Evolutionary conservation across 1,284 basidiomycete species (phyloP).

Genomic region (Cutaneotrichosporon cyanovorans): DNA sequence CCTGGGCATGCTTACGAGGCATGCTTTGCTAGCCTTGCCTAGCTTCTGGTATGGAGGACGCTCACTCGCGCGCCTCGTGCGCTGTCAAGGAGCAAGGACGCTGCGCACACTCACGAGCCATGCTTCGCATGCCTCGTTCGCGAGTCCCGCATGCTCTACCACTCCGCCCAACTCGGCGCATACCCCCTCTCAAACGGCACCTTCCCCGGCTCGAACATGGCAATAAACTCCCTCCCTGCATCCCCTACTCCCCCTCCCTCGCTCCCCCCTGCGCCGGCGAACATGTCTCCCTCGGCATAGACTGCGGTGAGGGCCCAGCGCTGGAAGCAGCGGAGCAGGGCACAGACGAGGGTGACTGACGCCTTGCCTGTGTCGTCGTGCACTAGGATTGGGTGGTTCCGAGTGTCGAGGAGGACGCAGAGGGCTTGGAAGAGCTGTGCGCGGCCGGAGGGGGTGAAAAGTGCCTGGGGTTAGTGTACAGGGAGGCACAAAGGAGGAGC

Average conservation of each 20-base stretch:
- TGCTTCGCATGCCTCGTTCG: no score
- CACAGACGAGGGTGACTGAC: conserved; percentile 31
- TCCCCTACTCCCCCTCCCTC: conserved; percentile 41
- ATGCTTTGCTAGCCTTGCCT: no score
- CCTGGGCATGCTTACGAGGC: no score
- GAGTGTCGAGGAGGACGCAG: conserved; percentile 28
- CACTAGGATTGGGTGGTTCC: conserved; percentile 38
- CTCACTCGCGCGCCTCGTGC: no score
- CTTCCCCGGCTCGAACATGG: conserved; percentile 35
- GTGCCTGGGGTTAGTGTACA: conserved; percentile 7
- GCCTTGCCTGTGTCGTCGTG: conserved; percentile 44
- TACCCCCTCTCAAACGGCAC: conserved; percentile 22
- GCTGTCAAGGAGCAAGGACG: no score
- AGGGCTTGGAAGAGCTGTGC: conserved; percentile 19
- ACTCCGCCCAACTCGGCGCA: conserved; percentile 28
- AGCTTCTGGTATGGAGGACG: no score
- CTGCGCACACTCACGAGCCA: no score
- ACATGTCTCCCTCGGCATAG: conserved; percentile 42
- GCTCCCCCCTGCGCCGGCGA: conserved; percentile 42
- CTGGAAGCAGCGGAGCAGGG: conserved; percentile 35
- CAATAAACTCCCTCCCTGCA: conserved; percentile 41
- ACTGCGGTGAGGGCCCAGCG: conserved; percentile 39
- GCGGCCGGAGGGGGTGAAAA: conserved; percentile 23
- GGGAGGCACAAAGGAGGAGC: neutral
- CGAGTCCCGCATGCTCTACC: no score